Evolutionary conservation across 2,329 filamentous ascomycete species (phyloP), one percentile per base, ranked within the genome.

Genomic region (Neospermospora avenae): DNA sequence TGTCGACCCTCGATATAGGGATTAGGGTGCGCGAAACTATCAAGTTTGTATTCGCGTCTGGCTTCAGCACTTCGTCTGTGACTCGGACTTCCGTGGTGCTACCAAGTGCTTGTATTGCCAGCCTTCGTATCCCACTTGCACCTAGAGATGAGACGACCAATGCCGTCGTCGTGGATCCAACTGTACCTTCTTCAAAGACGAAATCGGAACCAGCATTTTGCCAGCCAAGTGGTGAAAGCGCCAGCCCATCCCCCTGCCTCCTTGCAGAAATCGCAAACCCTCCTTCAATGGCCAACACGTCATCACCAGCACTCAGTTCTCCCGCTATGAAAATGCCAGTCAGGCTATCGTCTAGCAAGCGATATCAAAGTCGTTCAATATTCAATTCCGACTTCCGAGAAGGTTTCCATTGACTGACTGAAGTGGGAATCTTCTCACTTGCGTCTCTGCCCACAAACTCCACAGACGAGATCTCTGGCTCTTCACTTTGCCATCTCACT

Each of bases 311-410:
- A 8, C 25, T 14, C n/a, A 8, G 49, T 37, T 70, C 8, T 63
- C 67, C 59, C 77, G 75, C 13, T 66, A 4, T 74, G 71, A 1
- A 77, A 57, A 65, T 77, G 75, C 75, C 75, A 77, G 56, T 76
- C 74, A 20, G 72, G 72, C 61, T 67, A 72, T 14, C 67, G 63
- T 7, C 65, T 63, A 3, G 64, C 62, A 3, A 74, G 73, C 4
- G 75, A 73, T 10, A 77, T 68, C 13, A 77, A 65, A 13, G 70
- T 74, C 0, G 73, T 77, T 73, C 65, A 10, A 77, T 62, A n/a
- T 70, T 63, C 2, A 76, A 66, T 52, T 61, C 49, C 20, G 57
- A 56, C 45, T 59, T 52, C 22, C 52, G 52, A 59, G 67, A 65
- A 1, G 65, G 65, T 28, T 56, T 57, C 69, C 69, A 70, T n/a